Evolutionary conservation across 192 early-diverging fungal genomes (phyloP), one percentile per base, ranked within the genome.

Genomic region (Diversispora eburnea): DNA sequence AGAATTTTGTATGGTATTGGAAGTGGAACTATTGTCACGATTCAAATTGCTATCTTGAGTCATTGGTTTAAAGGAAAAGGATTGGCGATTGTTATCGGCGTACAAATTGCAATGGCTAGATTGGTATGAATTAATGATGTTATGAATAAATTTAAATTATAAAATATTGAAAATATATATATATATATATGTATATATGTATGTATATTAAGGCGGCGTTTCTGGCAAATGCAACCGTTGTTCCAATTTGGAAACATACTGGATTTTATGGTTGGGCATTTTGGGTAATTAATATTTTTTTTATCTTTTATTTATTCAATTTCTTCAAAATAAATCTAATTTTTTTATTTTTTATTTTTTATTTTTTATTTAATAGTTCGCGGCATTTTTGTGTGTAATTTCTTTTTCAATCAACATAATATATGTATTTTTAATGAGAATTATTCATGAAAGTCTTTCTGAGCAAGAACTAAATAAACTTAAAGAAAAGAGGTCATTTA

Each of bases 21-120:
- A n/a, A 87, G 85, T 19, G 87, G 87, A 12, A 82, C 88, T 9
- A 85, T 90, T 62, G 82, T 85, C 0, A 88, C 85, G 41, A 85
- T 88, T 8, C 88, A 90, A 76, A 83, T 88, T 59, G 87, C 87
- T n/a, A 90, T 90, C 19, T 69, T 90, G 0, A 86, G 87, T 58
- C 85, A 87, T 82, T 90, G 88, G 88, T 90, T 90, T 70, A 83
- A 74, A 22, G 87, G 88, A 52, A 83, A 84, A 60, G 84, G 84
- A 1, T 74, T 90, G 49, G 84, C 87, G 4, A 79, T 84, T 12
- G 86, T 84, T 13, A 81, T 90, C 45, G 86, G 85, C 1, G 77
- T 90, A 19, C 86, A 88, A 79, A 80, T 90, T 20, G 85, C 88
- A 12, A 81, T 82, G 8, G 85, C 86, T 55, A 87, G 88, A 33